Percentiles rank a stretch among this genome's conserved stretches.
Evolutionary conservation across 2,329 filamentous ascomycete species (phyloP).

Genomic region (Penicillium sp.): DNA sequence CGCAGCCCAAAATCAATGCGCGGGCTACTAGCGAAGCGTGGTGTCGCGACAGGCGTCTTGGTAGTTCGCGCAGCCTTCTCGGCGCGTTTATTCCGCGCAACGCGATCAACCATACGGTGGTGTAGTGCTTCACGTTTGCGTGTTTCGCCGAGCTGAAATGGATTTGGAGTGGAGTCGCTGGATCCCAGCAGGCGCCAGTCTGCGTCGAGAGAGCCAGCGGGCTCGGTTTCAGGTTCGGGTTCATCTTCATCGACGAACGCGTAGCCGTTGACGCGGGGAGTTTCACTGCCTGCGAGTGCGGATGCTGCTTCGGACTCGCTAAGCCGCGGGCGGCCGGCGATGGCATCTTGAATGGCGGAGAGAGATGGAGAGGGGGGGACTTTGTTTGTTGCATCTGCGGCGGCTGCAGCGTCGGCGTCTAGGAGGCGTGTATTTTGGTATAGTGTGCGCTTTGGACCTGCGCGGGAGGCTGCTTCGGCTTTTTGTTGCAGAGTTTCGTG

Average conservation of each 20-base stretch:
- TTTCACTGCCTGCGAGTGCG: conserved; percentile 62
- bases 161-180: conserved; percentile 60
- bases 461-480: conserved; percentile 68
- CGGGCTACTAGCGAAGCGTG: conserved; percentile 42
- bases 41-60: conserved; percentile 44
- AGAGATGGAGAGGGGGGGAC: conserved; percentile 76
- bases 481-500: conserved; percentile 62
- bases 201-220: conserved; percentile 6
- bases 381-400: conserved; percentile 38
- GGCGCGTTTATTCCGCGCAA: conserved; percentile 68
- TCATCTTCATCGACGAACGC: conserved; percentile 83
- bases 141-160: conserved; percentile 74
- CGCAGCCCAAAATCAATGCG: conserved; percentile 34
- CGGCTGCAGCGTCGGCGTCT: conserved; percentile 43
- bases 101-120: conserved; percentile 80
- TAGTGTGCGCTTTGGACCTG: conserved; percentile 71
- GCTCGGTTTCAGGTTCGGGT: conserved; percentile 28
- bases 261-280: conserved; percentile 89
- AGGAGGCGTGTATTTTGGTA: conserved; percentile 81
- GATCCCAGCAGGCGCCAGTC: conserved; percentile 43
- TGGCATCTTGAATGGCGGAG: conserved; percentile 79
- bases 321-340: conserved; percentile 66
- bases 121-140: conserved; percentile 77
- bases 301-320: conserved; percentile 59
- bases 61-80: conserved; percentile 60